Evolutionary conservation across 306 rosid species (phyloP).

Genomic region (Rosa rugosa): DNA sequence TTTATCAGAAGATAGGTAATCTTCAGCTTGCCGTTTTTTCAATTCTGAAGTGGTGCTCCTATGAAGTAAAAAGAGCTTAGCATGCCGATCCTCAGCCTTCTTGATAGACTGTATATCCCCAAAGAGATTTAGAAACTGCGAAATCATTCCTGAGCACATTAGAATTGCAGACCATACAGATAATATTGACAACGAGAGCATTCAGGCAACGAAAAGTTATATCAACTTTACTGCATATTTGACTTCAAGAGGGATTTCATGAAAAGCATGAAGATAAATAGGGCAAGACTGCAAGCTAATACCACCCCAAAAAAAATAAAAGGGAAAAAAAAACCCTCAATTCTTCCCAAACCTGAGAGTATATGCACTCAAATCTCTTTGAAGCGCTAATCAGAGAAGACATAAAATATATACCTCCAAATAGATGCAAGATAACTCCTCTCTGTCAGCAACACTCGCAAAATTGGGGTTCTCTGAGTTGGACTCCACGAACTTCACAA

Average conservation of each 20-base stretch:
- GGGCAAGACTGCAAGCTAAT: not conserved
- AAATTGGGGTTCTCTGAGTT: slow-evolving; percentile 51
- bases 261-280: not conserved
- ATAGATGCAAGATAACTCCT: slow-evolving; percentile 84
- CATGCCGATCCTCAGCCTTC: slow-evolving; percentile 92
- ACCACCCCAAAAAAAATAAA: not conserved
- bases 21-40: slow-evolving; percentile 96
- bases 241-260: not conserved
- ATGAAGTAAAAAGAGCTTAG: slow-evolving; percentile 79
- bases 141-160: slow-evolving; percentile 22
- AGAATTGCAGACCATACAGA: slow-evolving; percentile 12
- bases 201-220: not conserved
- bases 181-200: not conserved
- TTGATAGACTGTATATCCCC: slow-evolving; percentile 88
- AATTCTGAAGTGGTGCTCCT: slow-evolving; percentile 83
- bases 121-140: slow-evolving; percentile 90
- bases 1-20: slow-evolving; percentile 82
- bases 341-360: not conserved
- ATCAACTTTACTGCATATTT: not conserved
- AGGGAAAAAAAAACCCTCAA: not conserved
- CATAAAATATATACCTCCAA: slow-evolving; percentile 60
- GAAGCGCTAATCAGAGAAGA: not conserved
- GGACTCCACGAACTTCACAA: slow-evolving; percentile 71
- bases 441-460: slow-evolving; percentile 71
- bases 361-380: not conserved